phyloP scores from a whole-genome alignment of 2,329 filamentous ascomycete genomes.

The Aspergillus floridensis region DNA sequence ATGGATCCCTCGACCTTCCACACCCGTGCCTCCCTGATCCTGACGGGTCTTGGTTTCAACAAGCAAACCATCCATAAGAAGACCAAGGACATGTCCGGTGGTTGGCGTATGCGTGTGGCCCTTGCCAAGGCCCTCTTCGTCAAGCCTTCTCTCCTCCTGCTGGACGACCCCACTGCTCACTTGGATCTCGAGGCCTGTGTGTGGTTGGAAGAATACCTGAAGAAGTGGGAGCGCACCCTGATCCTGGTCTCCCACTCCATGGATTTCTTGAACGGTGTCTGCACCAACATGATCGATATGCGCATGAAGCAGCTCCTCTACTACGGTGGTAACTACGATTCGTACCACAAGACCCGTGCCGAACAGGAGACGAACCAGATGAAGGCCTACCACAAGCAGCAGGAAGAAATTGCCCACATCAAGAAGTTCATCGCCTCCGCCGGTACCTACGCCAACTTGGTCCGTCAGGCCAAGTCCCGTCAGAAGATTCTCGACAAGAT shows the following conservation, averaged over 20 bases:
- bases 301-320: conserved; percentile 82
- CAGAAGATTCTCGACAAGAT: conserved; percentile 99
- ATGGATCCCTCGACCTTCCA: conserved; percentile 98
- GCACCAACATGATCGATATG: conserved; percentile 99
- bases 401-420: conserved; percentile 98
- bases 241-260: conserved; percentile 95
- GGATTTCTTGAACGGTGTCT: conserved; percentile 99
- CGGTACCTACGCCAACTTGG: conserved; percentile 99
- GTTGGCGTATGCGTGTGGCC: conserved; percentile 99
- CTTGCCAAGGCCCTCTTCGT: conserved; percentile 97
- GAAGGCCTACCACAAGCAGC: conserved; percentile 98
- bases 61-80: conserved; percentile 97
- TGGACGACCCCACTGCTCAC: conserved; percentile 98
- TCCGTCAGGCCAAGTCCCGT: conserved; percentile 96
- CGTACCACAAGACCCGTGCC: conserved; percentile 87
- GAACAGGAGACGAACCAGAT: conserved; percentile 98
- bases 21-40: conserved; percentile 90
- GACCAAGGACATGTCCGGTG: conserved; percentile 99
- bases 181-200: conserved; percentile 99
- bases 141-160: conserved; percentile 89
- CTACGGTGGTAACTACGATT: conserved; percentile 99
- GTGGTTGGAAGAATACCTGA: conserved; percentile 99
- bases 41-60: conserved; percentile 99
- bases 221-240: conserved; percentile 98
- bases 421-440: conserved; percentile 99